Evolutionary conservation across 2,329 filamentous ascomycete species (phyloP), one percentile per base, ranked within the genome.

Genomic region (Hymenoscyphus salicellus): DNA sequence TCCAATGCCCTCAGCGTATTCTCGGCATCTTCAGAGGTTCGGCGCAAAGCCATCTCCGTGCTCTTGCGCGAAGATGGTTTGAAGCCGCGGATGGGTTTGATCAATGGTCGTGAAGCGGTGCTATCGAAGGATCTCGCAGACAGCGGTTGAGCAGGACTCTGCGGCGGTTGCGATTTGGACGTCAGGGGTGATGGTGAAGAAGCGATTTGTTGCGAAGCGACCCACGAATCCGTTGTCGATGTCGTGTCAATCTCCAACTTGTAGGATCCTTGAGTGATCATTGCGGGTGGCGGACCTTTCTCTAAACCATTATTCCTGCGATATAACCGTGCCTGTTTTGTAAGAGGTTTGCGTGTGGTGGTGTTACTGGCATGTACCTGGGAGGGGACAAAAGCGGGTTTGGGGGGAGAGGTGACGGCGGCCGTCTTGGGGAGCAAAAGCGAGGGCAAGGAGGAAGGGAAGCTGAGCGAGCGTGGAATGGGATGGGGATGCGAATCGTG

Each of bases 41-140:
- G 69, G 55, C 67, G 66, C 38, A 62, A 61, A 28, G 68, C 66
- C 71, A 72, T 72, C 43, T 73, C 71, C 26, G 63, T 46, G 65
- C 67, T 70, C 46, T 66, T 66, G 59, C 68, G 70, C 16, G 65
- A 67, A n/a, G 72, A 72, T 14, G 69, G 66, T 60, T 71, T 73
- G 65, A 74, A 70, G 30, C 67, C 69, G 46, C 72, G 70, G 60
- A 74, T 72, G 10, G 73, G 73, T 59, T 69, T 68, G 46, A 72
- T 72, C 28, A 69, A 30, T 33, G 72, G 67, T 55, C 69, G 67
- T 58, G 68, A 64, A 23, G 56, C 59, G 20, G 26, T 60, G 36
- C 55, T 64, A 14, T 59, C 61, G 20, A 55, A 64, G 23, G 65
- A 66, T 32, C 59, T 43, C 30, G 62, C 59, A 38, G 65, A 66